Evolutionary conservation across 1,284 basidiomycete genomes (phyloP).

Genomic region (Wolfiporia cocos): DNA sequence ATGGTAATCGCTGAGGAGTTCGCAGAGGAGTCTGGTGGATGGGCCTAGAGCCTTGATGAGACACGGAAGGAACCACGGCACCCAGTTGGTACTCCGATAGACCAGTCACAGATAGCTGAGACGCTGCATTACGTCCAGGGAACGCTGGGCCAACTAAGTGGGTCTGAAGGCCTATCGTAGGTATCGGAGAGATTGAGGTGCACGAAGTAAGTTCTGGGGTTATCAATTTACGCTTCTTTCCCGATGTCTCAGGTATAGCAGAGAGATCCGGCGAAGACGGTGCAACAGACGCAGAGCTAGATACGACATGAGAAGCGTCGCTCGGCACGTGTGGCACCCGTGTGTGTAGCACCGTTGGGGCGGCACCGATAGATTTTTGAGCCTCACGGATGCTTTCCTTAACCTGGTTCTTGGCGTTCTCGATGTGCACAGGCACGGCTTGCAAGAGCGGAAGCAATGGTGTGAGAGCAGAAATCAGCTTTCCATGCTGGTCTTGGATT

Average conservation of each 20-base stretch:
- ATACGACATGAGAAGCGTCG: neutral
- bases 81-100: no score
- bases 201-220: neutral
- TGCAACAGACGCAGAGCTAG: neutral
- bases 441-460: conserved; percentile 56
- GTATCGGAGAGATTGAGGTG: no score
- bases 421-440: conserved; percentile 48
- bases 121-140: no score
- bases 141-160: no score
- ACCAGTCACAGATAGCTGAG: no score
- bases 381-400: conserved; percentile 30
- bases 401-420: conserved; percentile 38
- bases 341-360: no score
- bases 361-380: no score
- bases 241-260: neutral
- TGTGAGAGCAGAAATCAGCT: conserved; percentile 42
- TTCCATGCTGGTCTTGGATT: conserved; percentile 48
- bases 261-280: neutral
- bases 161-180: no score
- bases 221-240: conserved; percentile 13
- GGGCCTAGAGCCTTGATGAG: no score
- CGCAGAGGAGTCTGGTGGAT: no score
- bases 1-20: conserved; percentile 2
- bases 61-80: no score
- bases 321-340: no score